phyloP scores from a whole-genome alignment of 2,329 filamentous ascomycete genomes.

The Rosellinia necatrix region DNA sequence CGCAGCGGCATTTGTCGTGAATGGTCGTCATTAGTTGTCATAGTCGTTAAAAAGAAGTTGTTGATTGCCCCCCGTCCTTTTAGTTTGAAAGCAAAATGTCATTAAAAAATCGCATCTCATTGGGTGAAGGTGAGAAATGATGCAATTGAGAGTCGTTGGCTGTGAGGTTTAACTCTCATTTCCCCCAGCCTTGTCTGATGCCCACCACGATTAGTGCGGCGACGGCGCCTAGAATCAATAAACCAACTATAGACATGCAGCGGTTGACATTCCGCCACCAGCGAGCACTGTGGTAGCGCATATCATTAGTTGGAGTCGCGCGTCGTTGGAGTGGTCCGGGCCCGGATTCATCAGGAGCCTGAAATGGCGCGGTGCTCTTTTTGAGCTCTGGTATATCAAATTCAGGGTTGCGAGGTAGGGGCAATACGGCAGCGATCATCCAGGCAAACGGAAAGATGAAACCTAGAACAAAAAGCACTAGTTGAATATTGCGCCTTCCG shows the following conservation, averaged over 20 bases:
- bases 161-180: slow-evolving; percentile 19
- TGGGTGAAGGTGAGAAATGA: slow-evolving; percentile 12
- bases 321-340: slow-evolving; percentile 39
- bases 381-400: slow-evolving; percentile 55
- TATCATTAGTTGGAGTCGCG: slow-evolving; percentile 47
- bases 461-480: slow-evolving; percentile 74
- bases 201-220: slow-evolving; percentile 58
- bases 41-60: slow-evolving; percentile 22
- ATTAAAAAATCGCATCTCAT: slow-evolving; percentile 11
- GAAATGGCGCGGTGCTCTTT: slow-evolving; percentile 47
- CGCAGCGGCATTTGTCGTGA: slow-evolving; percentile 25
- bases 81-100: slow-evolving; percentile 9
- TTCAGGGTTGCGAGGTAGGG: slow-evolving; percentile 65
- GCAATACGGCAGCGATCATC: slow-evolving; percentile 78
- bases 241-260: slow-evolving; percentile 60
- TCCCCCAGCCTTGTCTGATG: slow-evolving; percentile 54
- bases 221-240: slow-evolving; percentile 58
- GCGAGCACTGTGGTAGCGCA: slow-evolving; percentile 55
- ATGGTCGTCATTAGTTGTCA: slow-evolving; percentile 26
- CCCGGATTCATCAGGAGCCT: slow-evolving; percentile 42
- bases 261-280: slow-evolving; percentile 67
- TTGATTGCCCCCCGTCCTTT: slow-evolving; percentile 4
- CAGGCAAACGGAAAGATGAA: slow-evolving; percentile 80
- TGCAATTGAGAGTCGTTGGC: too few relatives aligned
- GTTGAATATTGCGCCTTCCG: slow-evolving; percentile 73